Percentiles rank a stretch among this genome's conserved stretches.
Conservation (phyloP, 306 rosid species). For the Malus fusca region DNA sequence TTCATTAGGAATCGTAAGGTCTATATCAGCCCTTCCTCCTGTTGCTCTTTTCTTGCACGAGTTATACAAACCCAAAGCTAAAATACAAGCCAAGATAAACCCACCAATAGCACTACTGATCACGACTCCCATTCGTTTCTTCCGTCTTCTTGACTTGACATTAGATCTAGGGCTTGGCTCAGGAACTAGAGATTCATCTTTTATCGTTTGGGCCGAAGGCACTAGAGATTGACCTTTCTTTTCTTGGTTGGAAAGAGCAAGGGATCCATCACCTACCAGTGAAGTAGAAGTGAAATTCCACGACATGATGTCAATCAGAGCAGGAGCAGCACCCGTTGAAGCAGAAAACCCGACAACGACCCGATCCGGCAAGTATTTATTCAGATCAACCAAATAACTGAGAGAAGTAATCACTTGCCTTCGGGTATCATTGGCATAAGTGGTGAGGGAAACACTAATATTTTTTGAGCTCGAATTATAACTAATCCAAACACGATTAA, state of each 20-base stretch:
- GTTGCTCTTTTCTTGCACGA: not conserved
- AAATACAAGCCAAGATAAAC: not conserved
- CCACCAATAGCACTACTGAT: not conserved
- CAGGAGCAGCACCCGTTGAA: not conserved
- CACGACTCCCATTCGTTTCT: not conserved
- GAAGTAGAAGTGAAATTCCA: not conserved
- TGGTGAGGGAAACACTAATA: not conserved
- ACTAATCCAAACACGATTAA: slow-evolving; percentile 12
- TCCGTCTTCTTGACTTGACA: not conserved
- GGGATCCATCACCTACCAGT: not conserved
- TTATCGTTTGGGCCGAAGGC: not conserved
- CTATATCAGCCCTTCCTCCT: not conserved
- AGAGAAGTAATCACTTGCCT: not conserved
- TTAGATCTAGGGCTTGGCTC: not conserved
- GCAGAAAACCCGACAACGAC: not conserved
- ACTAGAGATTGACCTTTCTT: not conserved
- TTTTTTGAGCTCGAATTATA: slow-evolving; percentile 12
- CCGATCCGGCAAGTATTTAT: not conserved
- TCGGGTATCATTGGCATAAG: not conserved
- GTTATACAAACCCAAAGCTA: not conserved
- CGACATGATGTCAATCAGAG: not conserved
- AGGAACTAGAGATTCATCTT: not conserved
- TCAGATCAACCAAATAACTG: not conserved
- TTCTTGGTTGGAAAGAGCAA: not conserved
- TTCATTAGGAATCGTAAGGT: not conserved